Conservation (phyloP, 192 early-diverging fungal species). For the Umbelopsis sp. region DNA sequence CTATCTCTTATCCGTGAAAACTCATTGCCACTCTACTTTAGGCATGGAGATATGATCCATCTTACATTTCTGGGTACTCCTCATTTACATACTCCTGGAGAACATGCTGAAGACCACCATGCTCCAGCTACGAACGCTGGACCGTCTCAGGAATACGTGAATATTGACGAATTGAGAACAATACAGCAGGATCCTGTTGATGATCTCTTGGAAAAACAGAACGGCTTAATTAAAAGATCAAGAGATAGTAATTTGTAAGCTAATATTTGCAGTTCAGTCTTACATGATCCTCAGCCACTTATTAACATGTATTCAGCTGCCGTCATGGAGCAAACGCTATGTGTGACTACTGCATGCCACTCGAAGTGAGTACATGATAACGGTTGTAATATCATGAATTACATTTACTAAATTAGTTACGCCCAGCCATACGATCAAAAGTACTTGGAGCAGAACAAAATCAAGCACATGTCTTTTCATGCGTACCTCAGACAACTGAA, state of each 20-base stretch:
- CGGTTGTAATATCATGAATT: not conserved
- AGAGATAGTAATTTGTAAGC: slow-evolving; percentile 81
- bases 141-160: slow-evolving; percentile 14
- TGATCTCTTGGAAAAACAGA: slow-evolving; percentile 74
- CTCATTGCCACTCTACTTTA: slow-evolving; percentile 13
- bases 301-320: slow-evolving; percentile 54
- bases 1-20: not conserved
- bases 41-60: slow-evolving; percentile 59
- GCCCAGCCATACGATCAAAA: slow-evolving; percentile 77
- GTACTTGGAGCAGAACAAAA: slow-evolving; percentile 88
- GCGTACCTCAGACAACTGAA: slow-evolving; percentile 81
- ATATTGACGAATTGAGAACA: not conserved
- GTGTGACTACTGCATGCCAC: slow-evolving; percentile 93
- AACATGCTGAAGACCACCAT: not conserved
- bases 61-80: slow-evolving; percentile 43
- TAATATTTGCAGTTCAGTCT: not conserved
- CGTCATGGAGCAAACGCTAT: slow-evolving; percentile 79
- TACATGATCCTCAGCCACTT: not conserved
- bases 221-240: slow-evolving; percentile 79
- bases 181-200: slow-evolving; percentile 78
- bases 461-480: slow-evolving; percentile 98
- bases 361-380: slow-evolving; percentile 54
- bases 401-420: not conserved
- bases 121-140: slow-evolving; percentile 33
- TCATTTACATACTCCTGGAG: not conserved